phyloP scores from a whole-genome alignment of 1,284 basidiomycete species.

The Polyporus tsugae region DNA sequence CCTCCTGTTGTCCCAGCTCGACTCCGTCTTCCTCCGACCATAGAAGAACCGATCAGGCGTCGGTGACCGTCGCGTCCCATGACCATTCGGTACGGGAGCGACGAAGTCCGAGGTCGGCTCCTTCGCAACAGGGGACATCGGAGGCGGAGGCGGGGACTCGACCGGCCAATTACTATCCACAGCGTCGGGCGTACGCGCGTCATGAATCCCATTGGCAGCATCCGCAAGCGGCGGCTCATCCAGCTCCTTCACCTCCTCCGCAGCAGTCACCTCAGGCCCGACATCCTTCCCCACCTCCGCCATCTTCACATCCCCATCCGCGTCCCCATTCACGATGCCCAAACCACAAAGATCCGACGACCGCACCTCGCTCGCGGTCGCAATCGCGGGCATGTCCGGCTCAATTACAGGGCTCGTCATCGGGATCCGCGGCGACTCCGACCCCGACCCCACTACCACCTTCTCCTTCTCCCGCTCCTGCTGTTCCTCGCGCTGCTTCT shows the following conservation, averaged over 20 bases:
- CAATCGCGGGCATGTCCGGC: neutral
- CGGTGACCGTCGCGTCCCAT: neutral
- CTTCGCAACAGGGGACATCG: neutral
- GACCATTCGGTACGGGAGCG: constrained; percentile 7
- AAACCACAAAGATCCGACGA: neutral
- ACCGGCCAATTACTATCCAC: neutral
- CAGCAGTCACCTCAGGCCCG: neutral
- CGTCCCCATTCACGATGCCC: neutral
- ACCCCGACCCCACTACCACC: neutral
- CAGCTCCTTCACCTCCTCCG: neutral
- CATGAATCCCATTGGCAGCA: neutral
- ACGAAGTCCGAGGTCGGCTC: neutral
- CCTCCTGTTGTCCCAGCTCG: neutral
- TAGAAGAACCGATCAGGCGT: neutral
- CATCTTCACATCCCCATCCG: constrained; percentile 15
- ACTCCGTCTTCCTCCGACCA: neutral
- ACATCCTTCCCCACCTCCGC: constrained; percentile 2
- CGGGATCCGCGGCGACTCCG: constrained; percentile 4
- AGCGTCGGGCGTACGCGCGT: neutral
- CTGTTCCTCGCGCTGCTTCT: constrained; percentile 43
- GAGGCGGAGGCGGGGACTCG: neutral
- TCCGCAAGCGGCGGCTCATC: neutral
- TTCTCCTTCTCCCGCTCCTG: constrained; percentile 24
- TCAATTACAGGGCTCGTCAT: neutral
- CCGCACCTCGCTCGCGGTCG: neutral